Evolutionary conservation across 2,329 filamentous ascomycete species (phyloP), one percentile per base, ranked within the genome.

Genomic region (Aspergillus calidoustus): DNA sequence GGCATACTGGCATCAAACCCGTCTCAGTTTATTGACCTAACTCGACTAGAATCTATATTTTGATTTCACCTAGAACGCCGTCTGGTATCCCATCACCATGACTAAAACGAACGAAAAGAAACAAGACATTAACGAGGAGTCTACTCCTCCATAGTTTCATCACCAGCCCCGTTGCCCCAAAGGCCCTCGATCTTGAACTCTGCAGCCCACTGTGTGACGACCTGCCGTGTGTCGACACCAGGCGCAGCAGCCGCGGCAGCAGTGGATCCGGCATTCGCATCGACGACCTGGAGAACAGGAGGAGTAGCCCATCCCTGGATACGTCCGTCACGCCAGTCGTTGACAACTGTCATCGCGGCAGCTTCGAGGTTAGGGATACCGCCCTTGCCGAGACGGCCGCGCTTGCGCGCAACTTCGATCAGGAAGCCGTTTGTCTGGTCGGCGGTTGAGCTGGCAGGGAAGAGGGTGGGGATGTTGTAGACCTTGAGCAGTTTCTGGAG

Each of bases 171-270:
- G 73, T 92, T 89, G 11, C 91, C 93, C 91, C 91, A 98, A 15
- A 99, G 80, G 2, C 92, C 95, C 64, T 97, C 95, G 8, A 99
- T 84, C 81, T 94, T 93, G 80, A 99, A 98, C 78, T 98, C 94
- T 71, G 91, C 88, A 7, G 93, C 91, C 93, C 94, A 96, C 76
- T 96, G 89, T 11, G 90, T 91, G 59, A 98, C 93, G 75, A 98
- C 92, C 79, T 92, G 81, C 82, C 96, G 93, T 76, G 84, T 82
- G 64, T 96, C 88, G 67, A 92, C 87, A 19, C 72, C 75, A 15
- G 68, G 76, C 8, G 72, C 76, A 49, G 76, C 76, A 65, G 74
- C 65, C 52, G 72, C 62, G 48, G 73, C 50, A 4, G 71, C 54
- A 47, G 64, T 69, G 51, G 75, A 73, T 15, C 17, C 50, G 64